Conservation (phyloP, 2,329 filamentous ascomycete species). For the Pleomassaria siparia region DNA sequence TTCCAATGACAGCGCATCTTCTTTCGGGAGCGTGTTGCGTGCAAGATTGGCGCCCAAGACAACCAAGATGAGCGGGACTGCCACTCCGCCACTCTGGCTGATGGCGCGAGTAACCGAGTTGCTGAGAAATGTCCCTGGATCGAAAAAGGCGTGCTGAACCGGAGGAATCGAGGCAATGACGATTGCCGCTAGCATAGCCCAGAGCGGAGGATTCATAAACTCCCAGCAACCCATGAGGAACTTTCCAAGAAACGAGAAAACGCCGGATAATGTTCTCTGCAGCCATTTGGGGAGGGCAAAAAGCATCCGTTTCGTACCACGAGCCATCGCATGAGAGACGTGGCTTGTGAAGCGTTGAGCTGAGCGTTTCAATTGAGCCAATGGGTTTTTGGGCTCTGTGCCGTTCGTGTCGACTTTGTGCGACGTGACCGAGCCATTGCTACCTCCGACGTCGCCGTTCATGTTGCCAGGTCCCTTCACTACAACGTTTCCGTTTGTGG, state of each 20-base stretch:
- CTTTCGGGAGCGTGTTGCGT: constrained; percentile 78
- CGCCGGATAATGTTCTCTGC: constrained; percentile 52
- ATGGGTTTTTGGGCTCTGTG: constrained; percentile 34
- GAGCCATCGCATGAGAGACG: constrained; percentile 29
- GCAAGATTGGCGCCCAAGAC: constrained; percentile 94
- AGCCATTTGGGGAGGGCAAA: constrained; percentile 54
- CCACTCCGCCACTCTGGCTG: constrained; percentile 81
- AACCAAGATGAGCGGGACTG: constrained; percentile 91
- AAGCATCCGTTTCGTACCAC: constrained; percentile 46
- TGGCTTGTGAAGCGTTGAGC: constrained; percentile 23
- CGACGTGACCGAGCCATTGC: constrained; percentile 55
- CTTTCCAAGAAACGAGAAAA: constrained; percentile 46
- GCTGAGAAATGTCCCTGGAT: constrained; percentile 82
- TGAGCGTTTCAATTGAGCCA: constrained; percentile 29
- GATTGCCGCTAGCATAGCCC: constrained; percentile 93
- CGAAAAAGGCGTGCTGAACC: constrained; percentile 84
- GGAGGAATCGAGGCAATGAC: constrained; percentile 83
- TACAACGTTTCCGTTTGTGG: constrained; percentile 48
- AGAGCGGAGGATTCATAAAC: constrained; percentile 98
- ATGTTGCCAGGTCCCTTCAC: constrained; percentile 45
- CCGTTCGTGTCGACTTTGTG: constrained; percentile 16
- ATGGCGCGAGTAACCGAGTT: constrained; percentile 92
- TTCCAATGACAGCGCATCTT: constrained; percentile 66
- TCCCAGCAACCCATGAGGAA: constrained; percentile 75
- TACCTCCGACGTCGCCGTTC: constrained; percentile 37